Conservation (phyloP, 2,329 filamentous ascomycete genomes). For the Fusarium bulbicola region DNA sequence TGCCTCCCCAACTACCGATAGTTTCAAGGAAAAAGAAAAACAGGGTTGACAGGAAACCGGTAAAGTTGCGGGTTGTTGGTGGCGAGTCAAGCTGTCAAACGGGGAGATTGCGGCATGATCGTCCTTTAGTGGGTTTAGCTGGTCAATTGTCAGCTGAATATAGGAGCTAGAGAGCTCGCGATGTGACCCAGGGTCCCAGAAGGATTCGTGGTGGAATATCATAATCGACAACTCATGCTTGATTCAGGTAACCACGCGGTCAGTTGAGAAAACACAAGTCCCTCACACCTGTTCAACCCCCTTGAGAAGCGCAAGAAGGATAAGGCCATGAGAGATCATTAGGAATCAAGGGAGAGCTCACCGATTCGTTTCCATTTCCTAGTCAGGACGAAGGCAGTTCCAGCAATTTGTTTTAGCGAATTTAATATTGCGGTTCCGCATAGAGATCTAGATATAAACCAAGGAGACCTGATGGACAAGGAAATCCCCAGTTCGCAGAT, state of each 20-base stretch:
- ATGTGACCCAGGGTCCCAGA: conserved; percentile 12
- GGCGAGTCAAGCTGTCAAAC: conserved; percentile 34
- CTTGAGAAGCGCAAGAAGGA: neutral
- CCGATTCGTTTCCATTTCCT: neutral
- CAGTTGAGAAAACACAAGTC: neutral
- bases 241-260: neutral
- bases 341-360: neutral
- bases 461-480: conserved; percentile 3
- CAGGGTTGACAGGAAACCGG: conserved; percentile 15
- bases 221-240: conserved; percentile 18
- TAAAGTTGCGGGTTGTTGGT: conserved; percentile 5
- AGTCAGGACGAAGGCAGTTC: neutral
- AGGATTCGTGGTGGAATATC: conserved; percentile 10
- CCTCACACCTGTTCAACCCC: neutral
- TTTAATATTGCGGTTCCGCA: conserved; percentile 10
- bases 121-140: conserved; percentile 7
- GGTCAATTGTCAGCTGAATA: conserved; percentile 14
- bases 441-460: neutral
- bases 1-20: conserved; percentile 17
- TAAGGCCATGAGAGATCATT: neutral
- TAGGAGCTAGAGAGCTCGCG: conserved; percentile 11
- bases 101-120: conserved; percentile 19
- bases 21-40: conserved; percentile 6
- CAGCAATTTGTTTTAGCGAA: conserved; percentile 1
- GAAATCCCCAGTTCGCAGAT: neutral